Conservation (phyloP, 306 rosid species). For the Quercus gilva region DNA sequence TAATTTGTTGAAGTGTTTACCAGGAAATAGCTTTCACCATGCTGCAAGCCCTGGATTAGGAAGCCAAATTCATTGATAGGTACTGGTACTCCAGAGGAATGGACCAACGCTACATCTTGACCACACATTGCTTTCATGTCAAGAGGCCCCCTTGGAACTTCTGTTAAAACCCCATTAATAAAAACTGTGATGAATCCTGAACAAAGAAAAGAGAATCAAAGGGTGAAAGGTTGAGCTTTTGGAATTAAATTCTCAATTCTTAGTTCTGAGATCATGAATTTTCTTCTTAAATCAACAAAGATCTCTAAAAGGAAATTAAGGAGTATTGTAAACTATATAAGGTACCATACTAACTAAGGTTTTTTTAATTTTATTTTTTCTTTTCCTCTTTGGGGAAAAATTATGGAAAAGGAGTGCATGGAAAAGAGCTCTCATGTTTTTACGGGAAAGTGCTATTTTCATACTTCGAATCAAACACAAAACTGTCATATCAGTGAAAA, state of each 20-base stretch:
- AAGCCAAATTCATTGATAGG: slow-evolving; percentile 70
- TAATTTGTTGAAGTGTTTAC: slow-evolving; percentile 24
- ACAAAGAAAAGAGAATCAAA: neutral
- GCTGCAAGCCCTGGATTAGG: slow-evolving; percentile 60
- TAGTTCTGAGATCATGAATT: neutral
- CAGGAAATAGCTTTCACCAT: slow-evolving; percentile 90
- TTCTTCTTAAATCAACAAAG: neutral
- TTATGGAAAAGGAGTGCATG: slow-evolving; percentile 38
- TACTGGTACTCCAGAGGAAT: slow-evolving; percentile 75
- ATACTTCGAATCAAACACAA: slow-evolving; percentile 27
- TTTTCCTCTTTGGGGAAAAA: slow-evolving; percentile 11
- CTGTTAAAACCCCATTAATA: slow-evolving; percentile 78
- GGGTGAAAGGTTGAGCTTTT: neutral
- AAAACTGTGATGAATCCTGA: slow-evolving; percentile 69
- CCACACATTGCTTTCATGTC: slow-evolving; percentile 70
- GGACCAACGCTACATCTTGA: slow-evolving; percentile 60
- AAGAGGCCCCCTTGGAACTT: slow-evolving; percentile 64
- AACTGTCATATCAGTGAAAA: slow-evolving; percentile 61
- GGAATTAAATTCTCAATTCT: neutral
- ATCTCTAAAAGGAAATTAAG: neutral
- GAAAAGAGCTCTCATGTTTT: slow-evolving; percentile 49
- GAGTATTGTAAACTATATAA: neutral
- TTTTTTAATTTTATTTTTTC: neutral
- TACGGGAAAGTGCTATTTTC: slow-evolving; percentile 50
- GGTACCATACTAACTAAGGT: slow-evolving; percentile 14